Evolutionary conservation across 2,329 filamentous ascomycete genomes (phyloP), one percentile per base, ranked within the genome.

Genomic region (Trichoderma simmonsii): DNA sequence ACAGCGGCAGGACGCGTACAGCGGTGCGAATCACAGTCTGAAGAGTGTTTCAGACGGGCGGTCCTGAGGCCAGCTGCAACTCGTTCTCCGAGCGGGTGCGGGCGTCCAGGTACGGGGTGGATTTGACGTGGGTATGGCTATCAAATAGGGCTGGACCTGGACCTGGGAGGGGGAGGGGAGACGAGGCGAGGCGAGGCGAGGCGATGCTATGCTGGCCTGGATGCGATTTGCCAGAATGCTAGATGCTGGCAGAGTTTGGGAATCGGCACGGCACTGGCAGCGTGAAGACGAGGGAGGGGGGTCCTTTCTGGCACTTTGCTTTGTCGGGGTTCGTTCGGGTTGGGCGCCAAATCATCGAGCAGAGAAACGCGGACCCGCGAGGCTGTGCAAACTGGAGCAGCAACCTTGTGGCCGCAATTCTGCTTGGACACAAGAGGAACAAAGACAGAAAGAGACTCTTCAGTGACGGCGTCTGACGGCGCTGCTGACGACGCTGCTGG

Each of bases 331-430:
- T 69, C 68, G 68, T 62, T 71, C 39, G 69, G 61, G 69, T 73
- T 71, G 63, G 72, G 72, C 63, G 72, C 63, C 72, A 73, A 73
- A 71, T 71, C 68, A 70, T 72, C 59, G 61, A 66, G 24, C 68
- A 71, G 64, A 71, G 30, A 43, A 43, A 48, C 56, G 69, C 62
- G 72, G 62, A 39, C 63, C 61, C 63, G 62, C 72, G 72, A 73
- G 72, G 72, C 72, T 73, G 72, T 73, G 72, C 72, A 64, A 71
- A 63, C 54, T 69, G 65, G 39, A 72, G 60, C 43, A 70, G 65
- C 24, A 72, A 70, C 36, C 63, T 66, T 71, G 70, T 71, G 70
- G 70, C 62, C 70, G 63, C 70, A 34, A 48, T 61, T 60, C 24
- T 67, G 65, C 70, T 26, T 26, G 56, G 18, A 72, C 43, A 32